Base-by-base conservation (phyloP, 73 alveolate genomes). In the Tetrahymena elliotti region DNA sequence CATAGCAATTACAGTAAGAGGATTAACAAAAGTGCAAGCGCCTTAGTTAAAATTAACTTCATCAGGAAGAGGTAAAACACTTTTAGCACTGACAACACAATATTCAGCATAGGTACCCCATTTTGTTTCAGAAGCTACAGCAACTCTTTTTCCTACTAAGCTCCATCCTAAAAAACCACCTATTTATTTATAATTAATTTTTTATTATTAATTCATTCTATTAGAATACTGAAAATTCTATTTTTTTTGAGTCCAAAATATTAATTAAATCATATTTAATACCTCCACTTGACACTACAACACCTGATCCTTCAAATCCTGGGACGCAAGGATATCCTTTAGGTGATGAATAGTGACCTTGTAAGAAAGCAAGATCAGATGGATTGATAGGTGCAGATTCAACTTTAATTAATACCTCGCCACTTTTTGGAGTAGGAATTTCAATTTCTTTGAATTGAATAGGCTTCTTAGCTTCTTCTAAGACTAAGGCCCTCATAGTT, bases 361-460 rank as follows among this genome's bases (percentile, higher is more conserved):
- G 37, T 9, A 53, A 20, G 35, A 40, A 83, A 15, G 33, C 38
- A 20, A 94, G 84, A 92, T 97, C 99, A 52, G 96, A 82, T 34
- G 99, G 99, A 96, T 97, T 95, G 33, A 97, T 88, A 22, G 99
- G 98, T 18, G 98, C 95, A 47, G 97, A 93, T 37, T 93, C 98
- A 15, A 97, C 97, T 93, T 94, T 96, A 33, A 97, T 83, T 18
- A 97, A 96, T 22, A 97, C 96, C 93, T 97, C 33, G 6, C 98
- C 99, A 24, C 88, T 68, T 3, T 83, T 37, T 11, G 97, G 96
- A 11, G 27, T 52, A 84, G 98, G 98, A 18, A 96, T 93, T 35
- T 82, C 96, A 39, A 96, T 33, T 33, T 94, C 97, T 31, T 33
- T 83, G 5, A 96, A 93, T 93, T 40, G 24, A 10, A 40, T 31